Evolutionary conservation across 2,329 filamentous ascomycete species (phyloP), one percentile per base, ranked within the genome.

Genomic region (Neurospora sp.): DNA sequence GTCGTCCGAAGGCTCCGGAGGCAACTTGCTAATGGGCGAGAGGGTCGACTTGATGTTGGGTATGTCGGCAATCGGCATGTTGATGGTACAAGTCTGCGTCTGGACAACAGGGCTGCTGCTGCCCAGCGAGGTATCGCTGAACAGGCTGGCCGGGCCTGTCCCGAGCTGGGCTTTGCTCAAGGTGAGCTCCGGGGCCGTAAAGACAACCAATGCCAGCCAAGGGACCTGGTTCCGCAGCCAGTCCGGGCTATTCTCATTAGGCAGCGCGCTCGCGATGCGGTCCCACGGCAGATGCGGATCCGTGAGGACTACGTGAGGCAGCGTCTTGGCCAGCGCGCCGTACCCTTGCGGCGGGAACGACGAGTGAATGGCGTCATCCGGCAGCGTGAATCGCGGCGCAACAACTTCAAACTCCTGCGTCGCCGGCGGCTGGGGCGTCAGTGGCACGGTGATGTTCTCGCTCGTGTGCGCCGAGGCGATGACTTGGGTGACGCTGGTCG

Each of bases 231-330:
- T 80, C 33, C 73, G 67, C 62, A 19, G 33, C 36, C 38, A 23
- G 67, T 67, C 66, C 11, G 58, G 38, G 8, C 66, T 40, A 3
- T 58, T 67, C 19, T 38, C 28, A 28, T 70, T 68, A 62, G 70
- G 13, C 66, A 66, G n/a, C 72, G 70, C 71, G 33, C 74, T 78
- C 0, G 71, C 78, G 0, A 73, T 15, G 0, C 81, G 71, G 72
- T 82, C 80, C 83, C 83, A 84, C 0, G 82, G 83, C 2, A 84
- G 72, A 69, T 80, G 77, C 0, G 82, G 79, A 70, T 84, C 81
- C 0, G 72, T 81, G 28, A 85, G 75, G 7, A 84, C 80, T 0
- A 85, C 72, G 72, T 85, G 82, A 1, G 83, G 83, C 2, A 84
- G 72, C 1, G 80, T 78, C 0, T 74, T 42, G 3, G 69, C 70